Evolutionary conservation across 306 rosid species (phyloP).

Genomic region (Heteromeles arbutifolia): DNA sequence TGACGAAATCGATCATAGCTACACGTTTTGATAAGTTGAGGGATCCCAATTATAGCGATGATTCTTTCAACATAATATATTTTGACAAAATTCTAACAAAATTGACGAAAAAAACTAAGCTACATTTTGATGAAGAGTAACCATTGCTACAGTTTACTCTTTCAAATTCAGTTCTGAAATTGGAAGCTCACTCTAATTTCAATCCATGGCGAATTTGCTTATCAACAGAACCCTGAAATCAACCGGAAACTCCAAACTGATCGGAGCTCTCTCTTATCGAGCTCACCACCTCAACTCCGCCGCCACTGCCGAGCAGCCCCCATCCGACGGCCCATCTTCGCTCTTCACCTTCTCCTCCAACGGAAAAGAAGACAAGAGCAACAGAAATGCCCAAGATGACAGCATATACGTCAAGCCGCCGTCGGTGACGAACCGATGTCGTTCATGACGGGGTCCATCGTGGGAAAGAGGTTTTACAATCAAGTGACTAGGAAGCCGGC

Average conservation of each 20-base stretch:
- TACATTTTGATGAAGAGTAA: too few relatives aligned
- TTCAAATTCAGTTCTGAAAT: background rate
- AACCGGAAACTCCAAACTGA: background rate
- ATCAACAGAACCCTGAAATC: constrained; percentile 23
- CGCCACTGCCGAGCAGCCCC: constrained; percentile 32
- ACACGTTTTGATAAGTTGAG: too few relatives aligned
- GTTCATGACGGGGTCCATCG: constrained; percentile 88
- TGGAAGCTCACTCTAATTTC: background rate
- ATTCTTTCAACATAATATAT: accelerated
- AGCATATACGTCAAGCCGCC: constrained; percentile 41
- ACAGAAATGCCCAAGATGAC: constrained; percentile 1
- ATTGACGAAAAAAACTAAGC: too few relatives aligned
- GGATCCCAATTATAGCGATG: too few relatives aligned
- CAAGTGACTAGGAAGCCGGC: constrained; percentile 59
- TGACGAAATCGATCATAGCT: too few relatives aligned
- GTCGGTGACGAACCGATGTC: constrained; percentile 82
- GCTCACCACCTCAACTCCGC: constrained; percentile 26
- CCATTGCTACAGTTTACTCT: background rate
- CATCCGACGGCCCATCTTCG: constrained; percentile 27
- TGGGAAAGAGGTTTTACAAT: constrained; percentile 78
- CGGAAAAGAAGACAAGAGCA: constrained; percentile 10
- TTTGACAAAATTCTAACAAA: too few relatives aligned
- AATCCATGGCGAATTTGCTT: constrained; percentile 36
- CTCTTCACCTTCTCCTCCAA: constrained; percentile 63
- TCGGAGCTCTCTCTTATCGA: constrained; percentile 21